Base-by-base conservation (phyloP, 257 asterid species). In the Solanum phureja region DNA sequence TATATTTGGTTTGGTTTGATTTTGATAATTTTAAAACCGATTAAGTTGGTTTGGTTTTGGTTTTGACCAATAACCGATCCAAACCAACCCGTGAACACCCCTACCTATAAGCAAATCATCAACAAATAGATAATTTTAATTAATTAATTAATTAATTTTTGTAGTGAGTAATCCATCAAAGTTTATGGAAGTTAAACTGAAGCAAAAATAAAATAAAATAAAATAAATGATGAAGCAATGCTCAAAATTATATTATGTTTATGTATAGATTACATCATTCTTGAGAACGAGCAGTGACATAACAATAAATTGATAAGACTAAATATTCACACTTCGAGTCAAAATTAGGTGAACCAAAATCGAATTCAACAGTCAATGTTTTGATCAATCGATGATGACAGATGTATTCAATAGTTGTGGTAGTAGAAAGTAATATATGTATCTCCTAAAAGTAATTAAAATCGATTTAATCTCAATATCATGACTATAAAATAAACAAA, bases 381-480 rank as follows among this genome's bases (percentile, higher is more conserved):
- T 13, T 35, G 3, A 34, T 18, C 27, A 19, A 19, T 34, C 2
- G 82, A 34, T 8, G 16, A 34, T 0, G 44, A 8, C 8, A 34
- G 0, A 72, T 21, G 12, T 72, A 18, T 34, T 19, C 3, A 34
- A 19, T 34, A 34, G 19, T 9, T 33, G 3, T 34, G n/a, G 6
- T 18, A 4, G 13, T 34, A 72, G 6, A 72, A 72, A 72, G 2
- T 3, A 7, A 9, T 33, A 18, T 33, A 33, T 3, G 0, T 18
- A 34, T 34, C 5, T 8, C 8, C 4, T 19, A 34, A 72, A 34
- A 34, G 5, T 18, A 16, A 4, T 4, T 18, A 8, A 33, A 18
- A 8, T 31, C 0, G 3, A 14, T 0, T 5, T 18, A 35, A 35
- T 9, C 0, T 1, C 1, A 2, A 9, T 12, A 73, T 3, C 8